Evolutionary conservation across 1,284 basidiomycete species (phyloP), one percentile per base, ranked within the genome.

Genomic region (Leccinum ambiguum): DNA sequence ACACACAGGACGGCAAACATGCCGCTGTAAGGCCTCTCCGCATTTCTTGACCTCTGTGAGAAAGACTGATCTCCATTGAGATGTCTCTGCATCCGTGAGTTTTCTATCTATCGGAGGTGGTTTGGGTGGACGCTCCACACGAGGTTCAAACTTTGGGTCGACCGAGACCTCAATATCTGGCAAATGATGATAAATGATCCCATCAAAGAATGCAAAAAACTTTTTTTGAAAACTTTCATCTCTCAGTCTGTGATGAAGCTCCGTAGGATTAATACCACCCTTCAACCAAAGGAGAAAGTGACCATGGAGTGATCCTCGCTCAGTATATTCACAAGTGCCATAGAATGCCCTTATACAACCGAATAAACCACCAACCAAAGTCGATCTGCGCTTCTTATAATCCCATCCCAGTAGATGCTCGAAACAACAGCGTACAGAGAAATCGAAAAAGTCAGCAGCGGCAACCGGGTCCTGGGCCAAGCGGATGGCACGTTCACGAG

Each of bases 221-320:
- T 2, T 6, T 0, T 43, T 39, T 6, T 69, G 62, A 58, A 43
- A 69, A 1, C 8, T 3, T 3, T 16, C 7, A 3, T 69, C 60
- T 16, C 1, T 14, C 0, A 64, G 14, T 3, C 13, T 9, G 0
- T 3, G 1, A 53, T 69, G 68, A 11, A 69, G 18, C 4, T 64
- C 53, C 0, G 60, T 16, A 0, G 65, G 66, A 30, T 69, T 69
- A 0, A 13, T 0, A 0, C 63, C 64, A n/a, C 62, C 62, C 13
- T 18, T 4, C 5, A 69, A 9, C 64, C 69, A 69, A 8, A 69
- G 8, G 2, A 69, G 58, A 59, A 69, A 69, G 9, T 69, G 69
- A 1, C 66, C 64, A 41, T 69, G 69, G 0, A 69, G 26, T 1
- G 21, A 62, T 0, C 68, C 69, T 5, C 48, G 11, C 9, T 69